Evolutionary conservation across 768 basidiomycete species (phyloP).

Genomic region (Pulveroboletus frians): DNA sequence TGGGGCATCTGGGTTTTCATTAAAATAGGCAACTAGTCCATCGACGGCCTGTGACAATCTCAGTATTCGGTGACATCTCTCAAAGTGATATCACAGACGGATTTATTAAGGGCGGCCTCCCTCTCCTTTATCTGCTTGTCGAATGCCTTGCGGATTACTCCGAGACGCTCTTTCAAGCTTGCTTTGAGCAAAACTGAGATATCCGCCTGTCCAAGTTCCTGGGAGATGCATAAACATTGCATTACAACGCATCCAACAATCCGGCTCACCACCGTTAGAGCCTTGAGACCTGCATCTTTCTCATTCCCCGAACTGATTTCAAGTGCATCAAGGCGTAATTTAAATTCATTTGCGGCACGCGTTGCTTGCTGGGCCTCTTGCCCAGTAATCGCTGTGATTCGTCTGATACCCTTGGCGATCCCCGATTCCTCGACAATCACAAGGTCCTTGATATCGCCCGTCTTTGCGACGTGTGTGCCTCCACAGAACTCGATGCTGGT

Average conservation of each 20-base stretch:
- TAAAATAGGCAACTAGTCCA: conserved; percentile 65
- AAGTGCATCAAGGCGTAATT: conserved; percentile 56
- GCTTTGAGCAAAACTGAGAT: conserved; percentile 84
- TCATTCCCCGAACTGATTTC: conserved; percentile 62
- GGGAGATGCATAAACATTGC: background rate
- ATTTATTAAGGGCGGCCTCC: conserved; percentile 71
- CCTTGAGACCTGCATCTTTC: conserved; percentile 85
- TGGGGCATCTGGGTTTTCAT: conserved; percentile 64
- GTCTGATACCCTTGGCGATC: conserved; percentile 96
- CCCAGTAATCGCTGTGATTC: conserved; percentile 92
- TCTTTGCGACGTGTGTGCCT: conserved; percentile 97
- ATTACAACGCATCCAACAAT: background rate
- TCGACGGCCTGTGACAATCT: conserved; percentile 56
- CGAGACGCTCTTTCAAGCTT: conserved; percentile 69
- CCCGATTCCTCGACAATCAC: conserved; percentile 93
- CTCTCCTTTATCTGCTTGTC: conserved; percentile 82
- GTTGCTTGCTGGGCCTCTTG: conserved; percentile 84
- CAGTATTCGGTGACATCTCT: background rate
- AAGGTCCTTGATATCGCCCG: conserved; percentile 95
- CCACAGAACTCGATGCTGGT: conserved; percentile 98
- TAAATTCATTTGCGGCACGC: conserved; percentile 59
- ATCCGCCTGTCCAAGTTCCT: conserved; percentile 88
- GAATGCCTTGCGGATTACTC: conserved; percentile 69
- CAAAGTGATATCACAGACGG: conserved; percentile 40
- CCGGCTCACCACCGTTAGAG: conserved; percentile 61